Evolutionary conservation across 176 grass and related monocot genomes (phyloP).

Genomic region (Dendrocalamus sinicus): DNA sequence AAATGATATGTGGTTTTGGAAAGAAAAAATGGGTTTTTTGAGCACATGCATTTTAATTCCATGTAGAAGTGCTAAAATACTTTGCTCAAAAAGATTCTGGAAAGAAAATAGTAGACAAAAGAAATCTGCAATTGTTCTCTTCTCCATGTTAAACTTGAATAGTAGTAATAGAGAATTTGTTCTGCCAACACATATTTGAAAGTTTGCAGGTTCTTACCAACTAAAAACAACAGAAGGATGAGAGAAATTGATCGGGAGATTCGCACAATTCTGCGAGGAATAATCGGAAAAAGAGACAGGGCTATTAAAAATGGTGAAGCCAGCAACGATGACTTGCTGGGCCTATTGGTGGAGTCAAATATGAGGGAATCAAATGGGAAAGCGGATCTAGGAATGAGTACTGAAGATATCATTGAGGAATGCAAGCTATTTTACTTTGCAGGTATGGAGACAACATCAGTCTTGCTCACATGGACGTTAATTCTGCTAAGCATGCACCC

Average conservation of each 20-base stretch:
- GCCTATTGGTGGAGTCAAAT: conserved; percentile 80
- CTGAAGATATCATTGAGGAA: conserved; percentile 73
- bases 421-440: conserved; percentile 95
- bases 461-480: conserved; percentile 87
- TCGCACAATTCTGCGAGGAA: conserved; percentile 45
- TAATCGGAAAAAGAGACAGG: conserved; percentile 64
- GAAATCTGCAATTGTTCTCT: background rate
- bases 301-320: conserved; percentile 52
- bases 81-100: background rate
- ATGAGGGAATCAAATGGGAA: conserved; percentile 50
- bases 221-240: conserved; percentile 66
- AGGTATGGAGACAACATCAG: conserved; percentile 76
- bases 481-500: too few relatives aligned
- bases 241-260: conserved; percentile 52
- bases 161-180: background rate
- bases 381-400: conserved; percentile 54
- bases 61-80: background rate
- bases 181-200: conserved; percentile 7
- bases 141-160: background rate
- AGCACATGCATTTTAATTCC: conserved; percentile 8
- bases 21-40: background rate
- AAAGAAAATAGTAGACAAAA: background rate
- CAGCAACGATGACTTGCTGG: conserved; percentile 59
- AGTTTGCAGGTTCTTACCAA: conserved; percentile 64
- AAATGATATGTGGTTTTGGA: background rate